These are phyloP conservation scores for Spirogloea muscicola DNA, from an alignment of 139 green algal species.

Conservation along the genomic window DNA sequence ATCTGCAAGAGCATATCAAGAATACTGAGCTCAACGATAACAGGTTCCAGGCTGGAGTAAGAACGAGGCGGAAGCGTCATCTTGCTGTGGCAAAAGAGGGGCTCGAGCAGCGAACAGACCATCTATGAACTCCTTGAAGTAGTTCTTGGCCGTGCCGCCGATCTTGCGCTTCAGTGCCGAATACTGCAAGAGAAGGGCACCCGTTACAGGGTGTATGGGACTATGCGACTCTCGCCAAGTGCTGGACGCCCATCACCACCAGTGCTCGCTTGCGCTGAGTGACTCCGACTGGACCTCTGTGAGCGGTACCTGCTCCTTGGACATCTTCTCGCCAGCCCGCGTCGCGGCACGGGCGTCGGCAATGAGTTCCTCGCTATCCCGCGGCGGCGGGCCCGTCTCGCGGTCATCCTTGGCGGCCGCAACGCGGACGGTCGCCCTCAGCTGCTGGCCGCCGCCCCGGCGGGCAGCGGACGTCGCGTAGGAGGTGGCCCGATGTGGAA, in stretches of 20 bases:
- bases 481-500: too few species aligned
- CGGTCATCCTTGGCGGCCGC: too few species aligned
- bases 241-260: too few species aligned
- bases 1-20: not conserved
- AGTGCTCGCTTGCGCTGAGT: not conserved
- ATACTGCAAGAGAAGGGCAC: not conserved
- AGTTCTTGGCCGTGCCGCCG: slow-evolving; percentile 10
- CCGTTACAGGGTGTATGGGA: too few species aligned
- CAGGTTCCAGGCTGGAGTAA: not conserved
- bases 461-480: too few species aligned
- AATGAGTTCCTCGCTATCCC: too few species aligned
- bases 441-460: too few species aligned
- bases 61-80: not conserved
- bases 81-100: not conserved
- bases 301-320: not conserved
- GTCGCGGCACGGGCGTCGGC: not conserved
- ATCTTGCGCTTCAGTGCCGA: slow-evolving; percentile 7
- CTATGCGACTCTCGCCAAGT: too few species aligned
- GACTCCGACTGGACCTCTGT: not conserved
- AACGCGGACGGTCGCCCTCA: too few species aligned
- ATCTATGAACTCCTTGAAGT: slow-evolving; percentile 18
- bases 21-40: not conserved
- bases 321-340: slow-evolving; percentile 1
- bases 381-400: too few species aligned
- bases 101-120: not conserved